Base-by-base conservation (phyloP, 495 filamentous ascomycete genomes). In the Xylaria palmicola region DNA sequence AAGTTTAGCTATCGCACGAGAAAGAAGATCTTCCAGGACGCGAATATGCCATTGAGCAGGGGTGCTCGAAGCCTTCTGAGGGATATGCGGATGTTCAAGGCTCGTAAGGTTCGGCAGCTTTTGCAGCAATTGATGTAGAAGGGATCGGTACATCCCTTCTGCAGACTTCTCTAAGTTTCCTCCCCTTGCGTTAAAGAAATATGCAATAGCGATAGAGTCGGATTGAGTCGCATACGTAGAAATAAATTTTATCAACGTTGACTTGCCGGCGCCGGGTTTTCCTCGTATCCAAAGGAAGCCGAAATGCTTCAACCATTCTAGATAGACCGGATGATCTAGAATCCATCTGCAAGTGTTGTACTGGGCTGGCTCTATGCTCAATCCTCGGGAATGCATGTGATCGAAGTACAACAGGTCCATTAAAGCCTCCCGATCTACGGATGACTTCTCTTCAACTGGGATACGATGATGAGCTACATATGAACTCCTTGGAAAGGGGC, bases 281-380 rank as follows among this genome's bases (percentile, higher is more conserved):
- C 83, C 83, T 60, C 74, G 82, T 43, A 87, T 79, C 83, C 83
- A 86, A 12, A 86, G 49, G 44, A 87, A 75, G 6, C 83, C 82
- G 40, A 77, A 66, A 62, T 81, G 20, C 51, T 81, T 71, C 10
- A 83, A 73, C 83, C 82, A 86, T n/a, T 68, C 55, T 9, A 56
- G 17, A 58, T 81, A 85, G n/a, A 75, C 62, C 1, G 66, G 41
- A 6, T 72, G 69, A 1, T 64, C 59, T 4, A 82, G 62, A 17
- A 86, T 59, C 83, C 82, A 86, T 63, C 56, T 40, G 54, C 82
- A 85, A 26, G 82, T 84, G 51, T 73, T 72, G 27, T 40, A 63
- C 39, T 79, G 69, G 34, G 78, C 72, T 2, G 22, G 63, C 36
- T 74, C 75, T 45, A 81, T 72, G 5, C 50, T 72, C 59, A 55